phyloP scores from a whole-genome alignment of 1,284 basidiomycete genomes.

The Trichosporon inkin region DNA sequence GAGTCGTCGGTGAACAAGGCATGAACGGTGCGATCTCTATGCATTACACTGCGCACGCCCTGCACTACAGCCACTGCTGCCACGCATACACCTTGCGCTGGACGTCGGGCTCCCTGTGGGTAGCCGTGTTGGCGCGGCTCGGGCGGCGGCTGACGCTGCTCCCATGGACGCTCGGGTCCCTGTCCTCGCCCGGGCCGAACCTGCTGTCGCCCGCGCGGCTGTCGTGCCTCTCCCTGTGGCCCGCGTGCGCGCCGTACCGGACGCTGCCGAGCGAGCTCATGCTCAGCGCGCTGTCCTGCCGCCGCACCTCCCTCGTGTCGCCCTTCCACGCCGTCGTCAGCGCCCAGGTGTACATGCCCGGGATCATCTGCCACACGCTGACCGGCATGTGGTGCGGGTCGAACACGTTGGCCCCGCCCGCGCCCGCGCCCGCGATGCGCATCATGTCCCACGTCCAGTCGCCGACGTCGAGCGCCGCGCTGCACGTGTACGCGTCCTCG shows the following conservation, averaged over 20 bases:
- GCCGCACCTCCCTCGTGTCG: slow-evolving; percentile 3
- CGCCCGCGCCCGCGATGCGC: slow-evolving; percentile 7
- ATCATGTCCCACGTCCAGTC: slow-evolving; percentile 25
- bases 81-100: slow-evolving; percentile 16
- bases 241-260: background rate
- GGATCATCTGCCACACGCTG: slow-evolving; percentile 22
- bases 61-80: slow-evolving; percentile 21
- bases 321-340: slow-evolving; percentile 22
- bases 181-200: background rate
- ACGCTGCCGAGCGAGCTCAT: background rate
- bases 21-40: too few relatives aligned
- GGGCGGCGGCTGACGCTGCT: background rate
- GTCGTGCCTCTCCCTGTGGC: background rate
- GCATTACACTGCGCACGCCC: background rate
- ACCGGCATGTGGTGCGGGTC: slow-evolving; percentile 25
- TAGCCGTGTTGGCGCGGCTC: background rate
- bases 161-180: background rate
- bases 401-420: slow-evolving; percentile 18
- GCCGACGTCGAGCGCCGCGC: slow-evolving; percentile 13
- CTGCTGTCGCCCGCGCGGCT: background rate
- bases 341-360: slow-evolving; percentile 24
- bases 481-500: slow-evolving; percentile 20
- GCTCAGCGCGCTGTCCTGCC: background rate
- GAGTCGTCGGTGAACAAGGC: too few relatives aligned
- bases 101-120: slow-evolving; percentile 4